Conservation (phyloP, 345 rosid genomes). For the Bruguiera parviflora region DNA sequence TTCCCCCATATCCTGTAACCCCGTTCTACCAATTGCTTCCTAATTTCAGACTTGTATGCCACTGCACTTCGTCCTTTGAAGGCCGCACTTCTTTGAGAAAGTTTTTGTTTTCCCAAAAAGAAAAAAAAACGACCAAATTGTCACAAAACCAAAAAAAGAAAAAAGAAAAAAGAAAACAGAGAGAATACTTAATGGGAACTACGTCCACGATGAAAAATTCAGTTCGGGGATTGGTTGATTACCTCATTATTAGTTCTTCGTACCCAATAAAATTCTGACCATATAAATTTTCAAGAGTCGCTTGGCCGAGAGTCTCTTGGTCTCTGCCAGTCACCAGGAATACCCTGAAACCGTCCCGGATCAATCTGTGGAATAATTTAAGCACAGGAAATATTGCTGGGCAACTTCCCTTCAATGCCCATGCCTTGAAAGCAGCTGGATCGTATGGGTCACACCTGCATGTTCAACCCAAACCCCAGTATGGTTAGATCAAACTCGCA, state of each 20-base stretch:
- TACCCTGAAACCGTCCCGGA: constrained; percentile 58
- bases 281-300: constrained; percentile 39
- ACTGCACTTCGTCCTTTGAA: constrained; percentile 51
- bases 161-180: no score
- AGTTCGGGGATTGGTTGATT: neutral
- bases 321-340: constrained; percentile 77
- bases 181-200: no score
- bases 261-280: constrained; percentile 65
- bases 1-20: constrained; percentile 84
- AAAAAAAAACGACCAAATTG: no score
- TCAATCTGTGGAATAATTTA: constrained; percentile 41
- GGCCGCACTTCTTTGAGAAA: constrained; percentile 36
- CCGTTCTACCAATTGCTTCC: constrained; percentile 52
- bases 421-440: constrained; percentile 54
- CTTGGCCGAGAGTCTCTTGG: constrained; percentile 47
- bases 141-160: no score
- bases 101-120: no score
- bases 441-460: constrained; percentile 83
- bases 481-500: no score
- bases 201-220: no score
- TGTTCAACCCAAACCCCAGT: no score
- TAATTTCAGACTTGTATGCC: constrained; percentile 52
- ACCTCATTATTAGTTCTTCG: constrained; percentile 70
- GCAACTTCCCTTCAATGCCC: constrained; percentile 59
- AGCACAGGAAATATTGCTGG: constrained; percentile 65